Evolutionary conservation across 768 basidiomycete genomes (phyloP), one percentile per base, ranked within the genome.

Genomic region (Calocybe cyanea): DNA sequence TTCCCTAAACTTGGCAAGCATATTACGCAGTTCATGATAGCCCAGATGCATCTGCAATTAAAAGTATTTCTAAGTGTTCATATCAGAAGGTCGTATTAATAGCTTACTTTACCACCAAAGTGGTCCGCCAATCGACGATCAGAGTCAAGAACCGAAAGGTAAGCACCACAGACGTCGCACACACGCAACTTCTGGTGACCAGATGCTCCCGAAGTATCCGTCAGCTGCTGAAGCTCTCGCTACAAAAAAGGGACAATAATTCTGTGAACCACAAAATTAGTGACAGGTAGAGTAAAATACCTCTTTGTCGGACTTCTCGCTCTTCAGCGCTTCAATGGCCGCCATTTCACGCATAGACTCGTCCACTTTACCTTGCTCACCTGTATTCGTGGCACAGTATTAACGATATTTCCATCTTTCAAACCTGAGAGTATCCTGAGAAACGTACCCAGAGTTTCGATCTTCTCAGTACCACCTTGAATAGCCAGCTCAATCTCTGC

Each of bases 141-240:
- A 47, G 95, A 97, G 69, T 99, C 96, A 38, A 98, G 77, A 30
- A 99, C 91, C 13, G 92, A 95, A 36, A 99, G 78, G 74, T 98
- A 98, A n/a, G 96, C 96, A 58, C 96, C 96, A 63, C 96, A 99
- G 21, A 97, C 94, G 72, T 99, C 96, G 72, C 96, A 98, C n/a
- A 99, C 96, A 51, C 96, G 86, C 57, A 99, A 73, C 69, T 98
- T 98, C 69, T 99, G 96, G 74, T 99, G 96, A n/a, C 96, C 96
- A 46, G 93, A 96, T 4, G 96, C 96, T 45, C 96, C 96, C 32
- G 94, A 95, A 23, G 92, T 98, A 63, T 99, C 96, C 33, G 95
- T 96, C 53, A 99, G 72, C 65, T 93, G 85, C 67, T 96, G 93
- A 36, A 98, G 74, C 59, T 98, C 96, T 46, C 91, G 85, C 88